A percentile compares a stretch with the other conserved stretches of the same genome.
Conservation (phyloP, 768 basidiomycete genomes). For the Trametes gibbosa region DNA sequence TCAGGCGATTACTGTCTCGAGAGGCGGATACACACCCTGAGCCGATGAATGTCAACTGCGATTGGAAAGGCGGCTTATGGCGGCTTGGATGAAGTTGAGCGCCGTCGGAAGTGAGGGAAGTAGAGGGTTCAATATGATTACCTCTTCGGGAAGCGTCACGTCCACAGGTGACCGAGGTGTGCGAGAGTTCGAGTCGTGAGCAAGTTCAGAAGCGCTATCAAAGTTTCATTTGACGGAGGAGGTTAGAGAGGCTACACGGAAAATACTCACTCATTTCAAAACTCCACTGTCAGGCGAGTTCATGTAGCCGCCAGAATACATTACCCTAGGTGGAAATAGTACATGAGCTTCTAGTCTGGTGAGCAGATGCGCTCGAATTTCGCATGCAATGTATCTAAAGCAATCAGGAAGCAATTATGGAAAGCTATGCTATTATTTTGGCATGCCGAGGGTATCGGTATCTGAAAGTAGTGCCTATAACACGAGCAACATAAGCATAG, state of each 20-base stretch:
- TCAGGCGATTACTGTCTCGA: neutral
- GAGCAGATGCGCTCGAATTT: too few species aligned
- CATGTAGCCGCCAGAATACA: neutral
- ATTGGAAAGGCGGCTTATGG: neutral
- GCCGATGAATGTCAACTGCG: neutral
- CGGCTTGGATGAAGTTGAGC: neutral
- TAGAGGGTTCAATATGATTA: neutral
- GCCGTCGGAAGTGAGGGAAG: slow-evolving; percentile 3
- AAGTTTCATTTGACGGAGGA: slow-evolving; percentile 16
- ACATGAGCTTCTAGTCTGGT: neutral
- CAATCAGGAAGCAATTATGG: too few species aligned
- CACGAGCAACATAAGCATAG: too few species aligned
- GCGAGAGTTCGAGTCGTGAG: slow-evolving; percentile 11
- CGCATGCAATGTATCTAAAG: too few species aligned
- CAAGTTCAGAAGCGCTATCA: slow-evolving; percentile 5
- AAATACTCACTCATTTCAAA: neutral
- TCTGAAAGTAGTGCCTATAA: too few species aligned
- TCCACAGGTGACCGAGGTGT: slow-evolving; percentile 18
- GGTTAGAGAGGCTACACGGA: slow-evolving; percentile 12
- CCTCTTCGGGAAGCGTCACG: neutral
- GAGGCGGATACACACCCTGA: neutral
- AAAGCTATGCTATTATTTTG: too few species aligned
- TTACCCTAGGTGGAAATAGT: neutral
- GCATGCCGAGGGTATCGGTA: too few species aligned
- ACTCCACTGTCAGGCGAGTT: neutral